Evolutionary conservation across 192 early-diverging fungal genomes (phyloP), one percentile per base, ranked within the genome.

Genomic region (Rhizoclosmatium sp.): DNA sequence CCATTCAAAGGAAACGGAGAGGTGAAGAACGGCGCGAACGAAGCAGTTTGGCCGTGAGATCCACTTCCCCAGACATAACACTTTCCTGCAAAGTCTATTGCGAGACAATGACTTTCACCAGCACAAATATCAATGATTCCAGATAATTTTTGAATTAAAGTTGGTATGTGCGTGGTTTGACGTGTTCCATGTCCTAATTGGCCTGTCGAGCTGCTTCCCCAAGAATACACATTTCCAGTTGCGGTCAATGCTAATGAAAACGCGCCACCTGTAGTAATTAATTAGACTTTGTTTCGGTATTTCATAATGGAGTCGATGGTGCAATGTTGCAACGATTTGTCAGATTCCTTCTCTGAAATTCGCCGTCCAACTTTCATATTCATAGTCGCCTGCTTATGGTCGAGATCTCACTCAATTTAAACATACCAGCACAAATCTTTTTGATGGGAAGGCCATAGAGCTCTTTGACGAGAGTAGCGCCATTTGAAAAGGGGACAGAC

Each of bases 211-310:
- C 69, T 78, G 54, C 39, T 3, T 21, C 76, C 76, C 76, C 76
- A 78, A 21, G 76, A 58, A 54, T 71, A 78, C 4, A 78, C 58
- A 21, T 12, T 78, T 47, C 76, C 76, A n/a, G 76, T 71, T 19
- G 45, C 19, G 14, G 76, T 78, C 59, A 70, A 23, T 41, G 69
- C 76, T 3, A 78, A 10, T 12, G 69, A 78, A 46, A 59, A 78
- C 2, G 31, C 23, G 19, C 4, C 54, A n/a, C 76, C 76, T 75
- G 23, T 2, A 68, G 44, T 16, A 21, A 16, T 10, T 4, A 41
- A n/a, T 21, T 62, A 62, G 60, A 31, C 0, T 31, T 0, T 31
- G 31, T 31, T 31, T 31, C 31, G 31, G 0, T 31, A 31, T 31
- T 31, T 31, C 31, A 31, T 31, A 0, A 0, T 31, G 31, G 31